Evolutionary conservation across 257 asterid genomes (phyloP).

Genomic region (Scutellaria baicalensis): DNA sequence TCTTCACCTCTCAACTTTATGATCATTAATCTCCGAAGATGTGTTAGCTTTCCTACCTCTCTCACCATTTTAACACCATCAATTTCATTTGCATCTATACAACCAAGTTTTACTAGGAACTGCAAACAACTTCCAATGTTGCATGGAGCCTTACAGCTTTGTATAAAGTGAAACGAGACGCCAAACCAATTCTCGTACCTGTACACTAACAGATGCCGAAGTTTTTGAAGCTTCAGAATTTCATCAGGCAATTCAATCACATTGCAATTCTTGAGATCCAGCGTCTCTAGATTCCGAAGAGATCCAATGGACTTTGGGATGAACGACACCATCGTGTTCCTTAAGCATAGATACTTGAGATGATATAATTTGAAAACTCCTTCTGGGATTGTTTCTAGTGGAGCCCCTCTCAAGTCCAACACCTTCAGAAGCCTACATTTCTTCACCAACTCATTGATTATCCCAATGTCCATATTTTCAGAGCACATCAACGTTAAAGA

Average conservation of each 20-base stretch:
- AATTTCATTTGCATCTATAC: background rate
- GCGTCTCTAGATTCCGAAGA: background rate
- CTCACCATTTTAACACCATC: background rate
- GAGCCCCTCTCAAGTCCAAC: conserved; percentile 1
- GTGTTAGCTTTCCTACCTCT: conserved; percentile 22
- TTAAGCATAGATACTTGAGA: conserved; percentile 10
- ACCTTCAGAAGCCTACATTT: conserved; percentile 10
- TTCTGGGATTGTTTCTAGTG: conserved; percentile 2
- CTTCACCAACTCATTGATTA: background rate
- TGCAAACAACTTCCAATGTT: background rate
- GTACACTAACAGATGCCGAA: conserved; percentile 1
- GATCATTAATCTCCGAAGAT: conserved; percentile 12
- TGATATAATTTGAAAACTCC: conserved; percentile 16
- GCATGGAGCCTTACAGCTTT: background rate
- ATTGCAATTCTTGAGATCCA: background rate
- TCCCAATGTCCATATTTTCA: background rate
- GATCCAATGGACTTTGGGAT: background rate
- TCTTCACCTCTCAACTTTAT: conserved; percentile 21
- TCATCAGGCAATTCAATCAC: conserved; percentile 13
- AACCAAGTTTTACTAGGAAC: background rate
- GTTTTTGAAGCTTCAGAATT: conserved; percentile 14
- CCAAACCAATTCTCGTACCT: background rate
- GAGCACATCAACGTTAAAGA: conserved; percentile 9
- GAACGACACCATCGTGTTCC: background rate
- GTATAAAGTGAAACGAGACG: background rate